Base-by-base conservation (phyloP, 495 filamentous ascomycete species). In the Penicillium salamii region DNA sequence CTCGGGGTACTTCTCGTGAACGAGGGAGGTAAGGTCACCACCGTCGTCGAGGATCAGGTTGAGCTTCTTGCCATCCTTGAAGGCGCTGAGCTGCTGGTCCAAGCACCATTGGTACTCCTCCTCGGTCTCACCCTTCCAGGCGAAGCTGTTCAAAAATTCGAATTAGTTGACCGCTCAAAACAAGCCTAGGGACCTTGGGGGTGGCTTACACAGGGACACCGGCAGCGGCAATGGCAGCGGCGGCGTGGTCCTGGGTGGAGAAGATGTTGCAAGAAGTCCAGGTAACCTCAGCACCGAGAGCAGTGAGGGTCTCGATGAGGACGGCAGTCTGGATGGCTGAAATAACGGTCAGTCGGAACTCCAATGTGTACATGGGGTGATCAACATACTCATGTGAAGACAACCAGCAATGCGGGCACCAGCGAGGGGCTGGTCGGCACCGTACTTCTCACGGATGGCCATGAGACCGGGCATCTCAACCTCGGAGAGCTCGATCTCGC, bases 71-170 rank as follows among this genome's bases (percentile, higher is more conserved):
- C 83, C 86, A 71, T 95, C 89, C 77, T 93, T 95, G 88, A 98
- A 98, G 63, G 93, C 88, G 42, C 78, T 64, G 60, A 98, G 88
- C 80, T 97, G 95, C 82, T 98, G 93, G 79, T 97, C 93, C 64
- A 98, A 78, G 72, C 93, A 98, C 93, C 93, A 98, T 66, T 93
- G 79, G 85, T 98, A 98, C 80, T 98, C 93, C 80, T 97, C 93
- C 76, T 98, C 95, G 58, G 92, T 96, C 87, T 98, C 93, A 68
- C 93, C 93, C 81, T 98, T 97, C 95, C 95, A 98, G 74, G 93
- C 93, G 68, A 98, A 98, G 67, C 80, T 84, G 50, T 14, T 35
- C 19, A 7, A 46, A 13, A 38, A 59, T n/a, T n/a, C n/a, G n/a
- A n/a, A n/a, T n/a, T n/a, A n/a, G n/a, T n/a, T n/a, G 12, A 18